phyloP scores from a whole-genome alignment of 2,329 filamentous ascomycete genomes.

The Venturia nashicola region DNA sequence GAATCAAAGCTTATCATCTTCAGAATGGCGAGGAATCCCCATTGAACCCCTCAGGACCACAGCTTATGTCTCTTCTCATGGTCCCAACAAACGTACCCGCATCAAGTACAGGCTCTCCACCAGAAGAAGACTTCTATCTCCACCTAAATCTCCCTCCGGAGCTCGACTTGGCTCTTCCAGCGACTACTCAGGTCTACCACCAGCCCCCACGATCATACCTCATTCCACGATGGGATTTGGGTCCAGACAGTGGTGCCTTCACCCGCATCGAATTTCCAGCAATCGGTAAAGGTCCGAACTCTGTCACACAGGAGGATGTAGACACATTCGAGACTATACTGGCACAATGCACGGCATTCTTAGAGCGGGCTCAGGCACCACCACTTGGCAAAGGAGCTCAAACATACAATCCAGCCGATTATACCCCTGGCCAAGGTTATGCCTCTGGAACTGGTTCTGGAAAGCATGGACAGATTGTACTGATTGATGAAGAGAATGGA shows the following conservation, averaged over 20 bases:
- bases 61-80: slow-evolving; percentile 90
- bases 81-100: slow-evolving; percentile 73
- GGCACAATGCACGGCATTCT: slow-evolving; percentile 92
- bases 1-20: slow-evolving; percentile 85
- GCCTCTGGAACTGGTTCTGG: slow-evolving; percentile 29
- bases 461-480: slow-evolving; percentile 64
- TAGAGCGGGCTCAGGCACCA: slow-evolving; percentile 65
- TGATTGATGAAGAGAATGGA: slow-evolving; percentile 92
- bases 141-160: slow-evolving; percentile 91
- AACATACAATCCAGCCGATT: slow-evolving; percentile 70
- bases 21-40: slow-evolving; percentile 73
- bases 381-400: slow-evolving; percentile 21
- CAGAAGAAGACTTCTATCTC: slow-evolving; percentile 80
- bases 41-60: slow-evolving; percentile 73
- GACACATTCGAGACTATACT: slow-evolving; percentile 97
- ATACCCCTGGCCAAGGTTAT: slow-evolving; percentile 69
- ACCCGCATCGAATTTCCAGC: slow-evolving; percentile 83
- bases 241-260: slow-evolving; percentile 77
- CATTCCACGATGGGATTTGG: slow-evolving; percentile 90
- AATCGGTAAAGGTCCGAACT: slow-evolving; percentile 49
- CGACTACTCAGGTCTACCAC: slow-evolving; percentile 94
- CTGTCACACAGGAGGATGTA: slow-evolving; percentile 75
- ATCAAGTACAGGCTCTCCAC: slow-evolving; percentile 36
- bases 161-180: slow-evolving; percentile 83
- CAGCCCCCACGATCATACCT: slow-evolving; percentile 87